Evolutionary conservation across 441 rosid species (phyloP).

Genomic region (Geranium incanum): DNA sequence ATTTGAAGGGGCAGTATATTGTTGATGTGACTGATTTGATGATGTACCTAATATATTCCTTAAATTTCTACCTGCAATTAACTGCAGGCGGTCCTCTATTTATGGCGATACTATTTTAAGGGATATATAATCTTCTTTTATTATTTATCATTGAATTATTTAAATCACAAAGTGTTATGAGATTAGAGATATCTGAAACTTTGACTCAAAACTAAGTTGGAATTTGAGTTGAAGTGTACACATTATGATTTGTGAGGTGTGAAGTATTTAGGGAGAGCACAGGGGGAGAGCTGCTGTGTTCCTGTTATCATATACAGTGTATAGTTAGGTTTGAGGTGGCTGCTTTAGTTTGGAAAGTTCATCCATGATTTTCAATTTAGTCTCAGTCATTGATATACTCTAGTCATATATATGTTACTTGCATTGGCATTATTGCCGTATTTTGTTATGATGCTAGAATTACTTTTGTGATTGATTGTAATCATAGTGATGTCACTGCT

Average conservation of each 20-base stretch:
- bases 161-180: not conserved
- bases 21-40: conserved; percentile 1
- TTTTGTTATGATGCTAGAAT: not conserved
- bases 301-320: not conserved
- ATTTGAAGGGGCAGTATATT: not conserved
- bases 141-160: not conserved
- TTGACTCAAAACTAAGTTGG: not conserved
- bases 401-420: not conserved
- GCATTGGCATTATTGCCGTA: not conserved
- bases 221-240: not conserved
- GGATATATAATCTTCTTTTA: not conserved
- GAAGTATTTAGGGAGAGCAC: not conserved
- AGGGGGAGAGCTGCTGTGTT: not conserved
- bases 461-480: not conserved
- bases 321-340: not conserved
- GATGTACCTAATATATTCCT: not conserved
- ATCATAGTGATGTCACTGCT: conserved; percentile 2
- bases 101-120: not conserved
- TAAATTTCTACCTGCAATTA: not conserved
- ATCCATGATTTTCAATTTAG: not conserved
- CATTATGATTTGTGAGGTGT: not conserved
- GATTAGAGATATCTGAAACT: not conserved
- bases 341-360: not conserved
- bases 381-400: not conserved
- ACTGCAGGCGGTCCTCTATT: not conserved